phyloP scores from a whole-genome alignment of 352 stramenopile species.

The Globisporangium takayamanum region DNA sequence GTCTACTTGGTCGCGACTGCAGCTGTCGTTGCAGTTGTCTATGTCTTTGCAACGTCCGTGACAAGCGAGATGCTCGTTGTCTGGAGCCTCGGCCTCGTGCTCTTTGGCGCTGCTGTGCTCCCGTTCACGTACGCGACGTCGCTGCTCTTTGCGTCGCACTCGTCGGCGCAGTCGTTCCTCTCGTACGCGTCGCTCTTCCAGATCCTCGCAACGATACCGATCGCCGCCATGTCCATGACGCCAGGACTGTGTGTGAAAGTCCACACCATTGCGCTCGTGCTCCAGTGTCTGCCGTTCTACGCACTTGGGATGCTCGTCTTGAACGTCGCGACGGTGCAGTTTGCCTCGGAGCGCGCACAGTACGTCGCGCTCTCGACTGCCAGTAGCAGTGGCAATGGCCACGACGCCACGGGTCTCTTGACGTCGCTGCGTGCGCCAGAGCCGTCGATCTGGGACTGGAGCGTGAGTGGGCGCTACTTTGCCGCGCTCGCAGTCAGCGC shows the following conservation, averaged over 20 bases:
- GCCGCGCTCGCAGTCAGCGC: slow-evolving; percentile 33
- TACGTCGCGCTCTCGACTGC: slow-evolving; percentile 24
- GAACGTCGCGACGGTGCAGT: slow-evolving; percentile 46
- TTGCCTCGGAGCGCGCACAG: slow-evolving; percentile 30
- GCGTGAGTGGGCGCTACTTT: slow-evolving; percentile 34
- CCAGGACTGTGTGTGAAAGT: slow-evolving; percentile 45
- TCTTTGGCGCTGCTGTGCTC: slow-evolving; percentile 49
- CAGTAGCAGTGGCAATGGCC: neutral
- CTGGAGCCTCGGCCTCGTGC: slow-evolving; percentile 27
- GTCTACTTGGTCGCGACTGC: slow-evolving; percentile 27
- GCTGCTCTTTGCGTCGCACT: slow-evolving; percentile 67
- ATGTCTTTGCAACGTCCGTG: slow-evolving; percentile 30
- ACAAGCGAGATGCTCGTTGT: slow-evolving; percentile 27
- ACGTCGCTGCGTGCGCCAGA: slow-evolving; percentile 15
- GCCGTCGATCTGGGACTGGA: slow-evolving; percentile 44
- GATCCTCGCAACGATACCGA: slow-evolving; percentile 40
- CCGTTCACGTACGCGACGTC: slow-evolving; percentile 63
- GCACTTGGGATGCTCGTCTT: slow-evolving; percentile 42
- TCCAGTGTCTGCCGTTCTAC: slow-evolving; percentile 59
- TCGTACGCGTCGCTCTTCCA: slow-evolving; percentile 69
- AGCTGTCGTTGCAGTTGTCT: slow-evolving; percentile 24
- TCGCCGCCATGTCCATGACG: slow-evolving; percentile 42
- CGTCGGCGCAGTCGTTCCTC: slow-evolving; percentile 74
- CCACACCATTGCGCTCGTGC: slow-evolving; percentile 29
- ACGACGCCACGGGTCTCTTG: slow-evolving; percentile 18